These are phyloP conservation scores for Ustulina deusta DNA, from an alignment of 2,329 filamentous ascomycete genomes.

Conservation along the genomic window DNA sequence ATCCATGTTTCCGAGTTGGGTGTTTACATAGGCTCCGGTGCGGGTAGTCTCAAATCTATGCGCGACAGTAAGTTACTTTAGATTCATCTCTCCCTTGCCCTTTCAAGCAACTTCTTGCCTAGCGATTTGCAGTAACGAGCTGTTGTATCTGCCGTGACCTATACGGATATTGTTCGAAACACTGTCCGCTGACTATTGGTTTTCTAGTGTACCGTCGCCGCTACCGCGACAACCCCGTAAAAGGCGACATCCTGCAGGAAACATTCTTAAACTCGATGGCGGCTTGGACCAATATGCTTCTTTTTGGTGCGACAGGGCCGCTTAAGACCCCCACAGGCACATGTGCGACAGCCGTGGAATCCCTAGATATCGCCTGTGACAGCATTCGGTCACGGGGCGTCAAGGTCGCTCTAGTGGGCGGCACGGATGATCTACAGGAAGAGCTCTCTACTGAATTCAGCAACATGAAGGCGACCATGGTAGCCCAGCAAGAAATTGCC, in stretches of 20 bases:
- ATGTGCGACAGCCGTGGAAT: slow-evolving; percentile 97
- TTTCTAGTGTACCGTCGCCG: slow-evolving; percentile 98
- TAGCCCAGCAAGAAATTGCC: slow-evolving; percentile 93
- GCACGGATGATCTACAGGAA: slow-evolving; percentile 98
- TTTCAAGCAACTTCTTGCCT: neutral
- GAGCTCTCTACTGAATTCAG: slow-evolving; percentile 99
- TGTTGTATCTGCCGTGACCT: neutral
- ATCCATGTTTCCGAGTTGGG: slow-evolving; percentile 97
- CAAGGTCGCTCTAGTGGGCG: slow-evolving; percentile 94
- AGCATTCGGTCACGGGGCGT: slow-evolving; percentile 98
- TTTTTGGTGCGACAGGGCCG: slow-evolving; percentile 94
- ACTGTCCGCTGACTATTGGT: slow-evolving; percentile 73
- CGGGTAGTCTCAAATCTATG: slow-evolving; percentile 75
- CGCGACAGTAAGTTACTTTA: slow-evolving; percentile 25
- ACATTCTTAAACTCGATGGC: slow-evolving; percentile 99
- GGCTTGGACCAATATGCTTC: slow-evolving; percentile 99
- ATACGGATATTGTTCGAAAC: neutral
- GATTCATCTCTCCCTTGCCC: neutral
- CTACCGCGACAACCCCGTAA: slow-evolving; percentile 93
- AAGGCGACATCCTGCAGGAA: slow-evolving; percentile 98
- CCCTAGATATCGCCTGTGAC: slow-evolving; percentile 96
- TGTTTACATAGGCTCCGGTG: slow-evolving; percentile 97
- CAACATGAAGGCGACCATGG: slow-evolving; percentile 99
- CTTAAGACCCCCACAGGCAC: slow-evolving; percentile 99
- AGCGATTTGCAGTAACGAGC: neutral